Conservation (phyloP, 148 eudicot species). For the Rhododendron kiyosumense region DNA sequence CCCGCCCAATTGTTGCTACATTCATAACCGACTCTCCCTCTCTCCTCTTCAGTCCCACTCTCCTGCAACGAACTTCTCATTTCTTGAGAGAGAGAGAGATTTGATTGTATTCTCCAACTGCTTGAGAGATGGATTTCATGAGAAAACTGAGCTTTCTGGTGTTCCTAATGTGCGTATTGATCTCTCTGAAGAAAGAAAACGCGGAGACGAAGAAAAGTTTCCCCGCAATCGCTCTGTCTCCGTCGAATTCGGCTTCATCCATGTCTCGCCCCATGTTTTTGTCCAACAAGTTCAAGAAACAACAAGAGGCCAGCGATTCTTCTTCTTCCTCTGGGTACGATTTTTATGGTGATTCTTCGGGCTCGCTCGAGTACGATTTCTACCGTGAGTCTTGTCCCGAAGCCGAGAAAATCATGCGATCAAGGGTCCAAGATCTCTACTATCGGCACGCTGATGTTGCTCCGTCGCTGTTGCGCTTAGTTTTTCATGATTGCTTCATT, state of each 20-base stretch:
- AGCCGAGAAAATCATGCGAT: slow-evolving; percentile 44
- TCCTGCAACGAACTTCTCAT: background rate
- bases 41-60: background rate
- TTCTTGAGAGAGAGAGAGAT: background rate
- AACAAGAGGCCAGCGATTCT: background rate
- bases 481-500: slow-evolving; percentile 63
- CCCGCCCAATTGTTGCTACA: slow-evolving; percentile 2
- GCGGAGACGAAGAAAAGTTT: slow-evolving; percentile 10
- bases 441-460: slow-evolving; percentile 15
- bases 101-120: background rate
- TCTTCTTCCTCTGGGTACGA: slow-evolving; percentile 26
- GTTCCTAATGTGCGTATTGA: slow-evolving; percentile 25
- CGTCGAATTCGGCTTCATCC: background rate
- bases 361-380: slow-evolving; percentile 35
- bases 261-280: background rate
- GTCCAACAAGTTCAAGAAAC: background rate
- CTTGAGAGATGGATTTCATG: slow-evolving; percentile 24
- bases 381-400: slow-evolving; percentile 46
- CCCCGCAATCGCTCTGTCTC: background rate
- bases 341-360: slow-evolving; percentile 28
- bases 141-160: slow-evolving; percentile 25
- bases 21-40: background rate
- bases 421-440: slow-evolving; percentile 22
- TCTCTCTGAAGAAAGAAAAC: slow-evolving; percentile 28
- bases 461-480: slow-evolving; percentile 50